A percentile compares a stretch with the other conserved stretches of the same genome.
phyloP scores from a whole-genome alignment of 495 filamentous ascomycete species.

The Wilcoxina mikolae region DNA sequence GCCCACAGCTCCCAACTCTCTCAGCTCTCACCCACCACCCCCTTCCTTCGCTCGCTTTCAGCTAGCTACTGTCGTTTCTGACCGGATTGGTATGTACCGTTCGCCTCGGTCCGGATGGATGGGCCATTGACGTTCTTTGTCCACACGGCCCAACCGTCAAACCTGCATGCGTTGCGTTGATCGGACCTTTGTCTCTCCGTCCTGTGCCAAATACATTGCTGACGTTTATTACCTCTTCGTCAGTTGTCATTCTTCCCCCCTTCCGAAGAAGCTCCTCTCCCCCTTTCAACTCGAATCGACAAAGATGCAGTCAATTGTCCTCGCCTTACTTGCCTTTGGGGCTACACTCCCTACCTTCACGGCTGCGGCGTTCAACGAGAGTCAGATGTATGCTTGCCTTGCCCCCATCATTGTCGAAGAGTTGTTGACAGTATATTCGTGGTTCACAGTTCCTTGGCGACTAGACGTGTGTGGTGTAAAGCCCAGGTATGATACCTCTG shows the following conservation, averaged over 20 bases:
- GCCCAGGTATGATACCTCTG: not conserved
- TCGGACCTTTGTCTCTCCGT: too few species aligned
- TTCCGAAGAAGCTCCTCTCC: conserved; percentile 3
- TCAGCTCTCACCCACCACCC: conserved; percentile 6
- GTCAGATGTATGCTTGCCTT: conserved; percentile 12
- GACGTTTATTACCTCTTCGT: conserved; percentile 1
- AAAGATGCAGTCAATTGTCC: conserved; percentile 18
- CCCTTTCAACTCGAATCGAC: too few species aligned
- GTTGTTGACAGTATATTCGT: too few species aligned
- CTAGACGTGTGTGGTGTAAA: not conserved
- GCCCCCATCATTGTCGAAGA: not conserved
- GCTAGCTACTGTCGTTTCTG: not conserved
- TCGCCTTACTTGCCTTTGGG: conserved; percentile 16
- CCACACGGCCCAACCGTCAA: too few species aligned
- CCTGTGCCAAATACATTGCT: conserved; percentile 16
- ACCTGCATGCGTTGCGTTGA: too few species aligned
- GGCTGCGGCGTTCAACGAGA: conserved; percentile 13
- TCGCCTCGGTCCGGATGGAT: too few species aligned
- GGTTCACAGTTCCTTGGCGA: not conserved
- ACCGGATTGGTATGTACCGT: too few species aligned
- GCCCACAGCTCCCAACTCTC: not conserved
- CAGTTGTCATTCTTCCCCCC: conserved; percentile 10
- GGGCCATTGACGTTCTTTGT: too few species aligned
- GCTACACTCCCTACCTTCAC: conserved; percentile 10
- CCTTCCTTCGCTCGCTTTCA: conserved; percentile 1